Evolutionary conservation across 306 rosid genomes (phyloP), one percentile per base, ranked within the genome.

Genomic region (Mucuna pruriens): DNA sequence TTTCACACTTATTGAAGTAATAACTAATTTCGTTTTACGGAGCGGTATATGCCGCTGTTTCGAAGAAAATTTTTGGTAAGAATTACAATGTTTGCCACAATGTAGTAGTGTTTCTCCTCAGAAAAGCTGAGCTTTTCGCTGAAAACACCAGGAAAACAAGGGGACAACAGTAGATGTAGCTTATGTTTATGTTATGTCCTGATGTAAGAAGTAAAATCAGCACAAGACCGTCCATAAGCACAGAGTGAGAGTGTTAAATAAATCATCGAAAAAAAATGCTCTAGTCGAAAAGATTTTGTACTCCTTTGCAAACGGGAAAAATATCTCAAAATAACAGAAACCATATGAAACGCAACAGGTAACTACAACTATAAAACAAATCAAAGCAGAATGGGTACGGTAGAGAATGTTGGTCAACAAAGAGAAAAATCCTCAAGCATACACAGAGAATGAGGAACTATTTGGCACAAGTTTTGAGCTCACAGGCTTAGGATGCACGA

Each of bases 181-280:
- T 88, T 84, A 84, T 88, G 89, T 82, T 79, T 65, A 74, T 83
- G 89, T 88, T 88, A 80, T 76, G 91, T 76, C 70, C 87, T 61
- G 80, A 80, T 22, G 86, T 67, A 61, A 70, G 34, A 36, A 54
- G 84, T 80, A 67, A 54, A 29, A 29, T 86, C 87, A 83, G 81
- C 77, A 68, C 84, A 68, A 71, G 89, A 87, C 90, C 84, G 87
- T 82, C 88, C 81, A 86, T 84, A 84, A 88, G 89, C 91, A 86
- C 84, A 55, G 10, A 1, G 5, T n/a, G 29, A 19, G 16, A 7
- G 15, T n/a, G n/a, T 33, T 38, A 38, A 44, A 0, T 16, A 46
- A 45, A 76, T 31, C 38, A 76, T 61, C 44, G 23, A 58, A 5
- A 29, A 29, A 29, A 29, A 29, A 29, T 29, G 31, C 31, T 29